phyloP scores from a whole-genome alignment of 495 filamentous ascomycete genomes.

The Lasiosphaeris hirsuta region DNA sequence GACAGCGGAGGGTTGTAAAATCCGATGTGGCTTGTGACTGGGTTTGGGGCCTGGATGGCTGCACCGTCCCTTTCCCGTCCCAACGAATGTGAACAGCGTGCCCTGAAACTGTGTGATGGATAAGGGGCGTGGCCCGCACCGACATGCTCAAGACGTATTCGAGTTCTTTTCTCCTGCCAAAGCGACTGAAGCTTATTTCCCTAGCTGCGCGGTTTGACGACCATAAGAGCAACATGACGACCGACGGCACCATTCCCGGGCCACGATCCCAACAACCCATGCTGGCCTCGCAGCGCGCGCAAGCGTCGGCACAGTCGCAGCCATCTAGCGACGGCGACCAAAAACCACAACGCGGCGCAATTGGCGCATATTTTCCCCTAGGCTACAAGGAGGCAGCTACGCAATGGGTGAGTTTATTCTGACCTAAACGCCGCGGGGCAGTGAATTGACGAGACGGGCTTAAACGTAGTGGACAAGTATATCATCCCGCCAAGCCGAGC shows the following conservation, averaged over 20 bases:
- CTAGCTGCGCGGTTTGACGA: constrained; percentile 7
- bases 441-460: neutral
- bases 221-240: constrained; percentile 32
- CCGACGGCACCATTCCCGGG: constrained; percentile 26
- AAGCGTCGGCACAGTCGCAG: constrained; percentile 7
- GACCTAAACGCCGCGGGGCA: neutral
- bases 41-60: neutral
- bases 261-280: constrained; percentile 42
- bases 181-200: constrained; percentile 24
- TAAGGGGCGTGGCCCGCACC: constrained; percentile 22
- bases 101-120: constrained; percentile 6
- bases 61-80: neutral
- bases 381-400: constrained; percentile 86
- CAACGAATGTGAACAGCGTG: neutral
- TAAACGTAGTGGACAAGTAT: constrained; percentile 73
- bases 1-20: constrained; percentile 27
- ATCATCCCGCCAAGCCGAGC: constrained; percentile 80
- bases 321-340: neutral
- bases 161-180: constrained; percentile 18
- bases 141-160: constrained; percentile 32
- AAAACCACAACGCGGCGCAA: neutral
- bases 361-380: constrained; percentile 64
- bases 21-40: constrained; percentile 14
- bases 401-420: constrained; percentile 72
- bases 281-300: constrained; percentile 46